Conservation (phyloP, 2,329 filamentous ascomycete species). For the Neofusicoccum parvum region DNA sequence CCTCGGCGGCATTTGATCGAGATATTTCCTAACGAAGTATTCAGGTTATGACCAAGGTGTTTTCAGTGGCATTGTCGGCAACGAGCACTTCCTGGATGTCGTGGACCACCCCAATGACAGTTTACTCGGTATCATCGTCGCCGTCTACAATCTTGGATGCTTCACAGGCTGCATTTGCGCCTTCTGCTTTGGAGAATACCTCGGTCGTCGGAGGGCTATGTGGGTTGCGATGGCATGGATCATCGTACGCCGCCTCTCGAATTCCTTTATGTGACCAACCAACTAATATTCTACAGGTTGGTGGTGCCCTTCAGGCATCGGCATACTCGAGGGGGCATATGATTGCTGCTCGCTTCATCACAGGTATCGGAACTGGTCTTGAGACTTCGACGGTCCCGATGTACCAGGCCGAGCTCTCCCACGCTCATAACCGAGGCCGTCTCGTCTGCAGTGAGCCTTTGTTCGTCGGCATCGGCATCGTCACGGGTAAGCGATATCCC, state of each 20-base stretch:
- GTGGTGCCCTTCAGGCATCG: constrained; percentile 12
- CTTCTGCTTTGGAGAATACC: constrained; percentile 40
- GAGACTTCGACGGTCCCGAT: constrained; percentile 57
- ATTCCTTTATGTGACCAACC: not conserved
- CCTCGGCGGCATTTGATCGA: not conserved
- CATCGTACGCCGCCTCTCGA: not conserved
- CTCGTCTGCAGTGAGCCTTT: constrained; percentile 59
- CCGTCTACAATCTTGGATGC: constrained; percentile 55
- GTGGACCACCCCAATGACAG: constrained; percentile 43
- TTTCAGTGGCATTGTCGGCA: constrained; percentile 45
- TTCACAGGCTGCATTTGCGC: constrained; percentile 44
- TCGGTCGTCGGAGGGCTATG: constrained; percentile 48
- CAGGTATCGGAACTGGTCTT: constrained; percentile 58
- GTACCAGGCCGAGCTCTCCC: constrained; percentile 57
- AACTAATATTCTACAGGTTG: not conserved
- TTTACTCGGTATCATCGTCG: constrained; percentile 50
- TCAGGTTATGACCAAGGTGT: constrained; percentile 32
- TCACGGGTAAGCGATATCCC: constrained; percentile 33
- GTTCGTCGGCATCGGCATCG: constrained; percentile 52
- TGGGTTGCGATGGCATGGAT: constrained; percentile 25
- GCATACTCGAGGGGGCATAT: constrained; percentile 41
- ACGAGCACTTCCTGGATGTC: constrained; percentile 36
- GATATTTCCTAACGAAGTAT: not conserved
- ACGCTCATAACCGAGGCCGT: constrained; percentile 59
- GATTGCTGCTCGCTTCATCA: constrained; percentile 54